Percentiles rank a stretch among this genome's conserved stretches.
These are phyloP conservation scores for Aureobasidium sp. DNA, from an alignment of 2,329 filamentous ascomycete species.

Conservation along the genomic window DNA sequence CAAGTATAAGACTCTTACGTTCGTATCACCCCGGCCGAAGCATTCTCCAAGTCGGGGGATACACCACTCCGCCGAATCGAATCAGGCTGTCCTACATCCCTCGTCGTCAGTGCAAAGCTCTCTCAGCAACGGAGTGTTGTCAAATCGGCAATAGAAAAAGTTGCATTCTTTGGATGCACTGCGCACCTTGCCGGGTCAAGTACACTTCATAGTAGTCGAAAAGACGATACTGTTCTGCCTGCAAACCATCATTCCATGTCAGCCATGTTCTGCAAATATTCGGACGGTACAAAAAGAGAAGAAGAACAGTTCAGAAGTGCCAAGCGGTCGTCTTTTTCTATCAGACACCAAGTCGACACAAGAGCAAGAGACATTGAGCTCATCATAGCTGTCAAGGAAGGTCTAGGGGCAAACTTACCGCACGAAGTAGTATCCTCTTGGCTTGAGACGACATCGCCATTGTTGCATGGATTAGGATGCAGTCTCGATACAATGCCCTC, in stretches of 20 bases:
- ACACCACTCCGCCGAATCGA: too few relatives aligned
- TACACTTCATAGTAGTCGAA: not conserved
- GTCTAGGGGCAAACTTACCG: not conserved
- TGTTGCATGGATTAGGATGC: not conserved
- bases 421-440: not conserved
- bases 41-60: too few relatives aligned
- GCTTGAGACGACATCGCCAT: not conserved
- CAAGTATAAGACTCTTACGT: too few relatives aligned
- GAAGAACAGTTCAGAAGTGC: not conserved
- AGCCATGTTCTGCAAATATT: not conserved
- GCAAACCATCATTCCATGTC: not conserved
- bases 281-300: too few relatives aligned
- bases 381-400: not conserved
- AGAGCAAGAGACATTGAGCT: not conserved
- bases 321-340: not conserved
- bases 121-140: too few relatives aligned
- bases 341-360: not conserved
- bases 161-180: not conserved
- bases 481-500: not conserved
- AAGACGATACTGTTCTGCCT: not conserved
- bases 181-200: not conserved
- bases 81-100: too few relatives aligned
- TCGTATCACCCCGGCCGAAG: too few relatives aligned
- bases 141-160: too few relatives aligned
- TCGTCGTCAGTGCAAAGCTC: too few relatives aligned